A percentile compares a stretch with the other conserved stretches of the same genome.
These are phyloP conservation scores for Lodderomyces jiufengensis DNA, from an alignment of 1,139 yeast genomes.

Conservation along the genomic window DNA sequence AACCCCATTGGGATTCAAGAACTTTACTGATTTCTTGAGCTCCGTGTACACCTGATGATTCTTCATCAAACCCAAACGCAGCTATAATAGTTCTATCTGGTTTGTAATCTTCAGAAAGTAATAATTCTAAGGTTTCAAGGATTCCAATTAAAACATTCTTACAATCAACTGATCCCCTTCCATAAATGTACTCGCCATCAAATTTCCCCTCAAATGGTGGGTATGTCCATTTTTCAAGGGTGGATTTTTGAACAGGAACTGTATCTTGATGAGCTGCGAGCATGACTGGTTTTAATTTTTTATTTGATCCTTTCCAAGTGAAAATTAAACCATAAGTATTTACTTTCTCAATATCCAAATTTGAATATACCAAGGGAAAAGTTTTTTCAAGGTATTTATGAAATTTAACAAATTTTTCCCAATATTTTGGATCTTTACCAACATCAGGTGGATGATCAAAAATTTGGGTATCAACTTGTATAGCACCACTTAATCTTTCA, in stretches of 20 bases:
- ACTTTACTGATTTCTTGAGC: conserved; percentile 28
- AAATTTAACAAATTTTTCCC: conserved; percentile 48
- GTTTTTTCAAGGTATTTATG: conserved; percentile 52
- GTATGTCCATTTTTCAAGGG: conserved; percentile 58
- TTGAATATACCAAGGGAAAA: conserved; percentile 56
- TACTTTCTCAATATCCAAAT: conserved; percentile 50
- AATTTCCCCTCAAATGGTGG: conserved; percentile 69
- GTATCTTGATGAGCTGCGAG: conserved; percentile 80
- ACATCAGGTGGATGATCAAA: conserved; percentile 44
- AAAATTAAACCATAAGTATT: conserved; percentile 66
- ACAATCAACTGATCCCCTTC: conserved; percentile 43
- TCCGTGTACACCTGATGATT: conserved; percentile 35
- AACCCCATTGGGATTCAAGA: conserved; percentile 32
- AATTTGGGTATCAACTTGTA: conserved; percentile 44
- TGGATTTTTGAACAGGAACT: conserved; percentile 69
- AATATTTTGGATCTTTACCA: conserved; percentile 32
- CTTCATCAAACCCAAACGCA: conserved; percentile 47
- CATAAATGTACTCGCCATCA: conserved; percentile 48
- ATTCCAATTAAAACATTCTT: conserved; percentile 39
- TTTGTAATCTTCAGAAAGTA: conserved; percentile 24
- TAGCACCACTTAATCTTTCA: conserved; percentile 37
- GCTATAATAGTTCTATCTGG: conserved; percentile 38
- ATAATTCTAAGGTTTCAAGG: conserved; percentile 37
- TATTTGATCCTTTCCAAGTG: conserved; percentile 61
- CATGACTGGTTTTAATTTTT: conserved; percentile 56